phyloP scores from a whole-genome alignment of 257 asterid genomes.

The Scutellaria baicalensis region DNA sequence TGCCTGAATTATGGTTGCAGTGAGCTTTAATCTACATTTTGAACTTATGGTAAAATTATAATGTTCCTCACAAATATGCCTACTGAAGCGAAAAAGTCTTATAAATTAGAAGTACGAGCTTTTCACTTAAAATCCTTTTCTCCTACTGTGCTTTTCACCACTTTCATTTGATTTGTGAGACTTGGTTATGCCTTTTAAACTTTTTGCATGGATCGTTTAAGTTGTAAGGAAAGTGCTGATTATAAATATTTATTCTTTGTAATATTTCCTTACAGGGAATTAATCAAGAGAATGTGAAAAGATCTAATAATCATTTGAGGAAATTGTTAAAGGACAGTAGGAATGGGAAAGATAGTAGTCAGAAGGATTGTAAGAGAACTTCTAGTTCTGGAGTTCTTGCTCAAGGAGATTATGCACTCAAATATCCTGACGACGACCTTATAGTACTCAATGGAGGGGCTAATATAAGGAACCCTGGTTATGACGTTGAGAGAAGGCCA shows the following conservation, averaged over 20 bases:
- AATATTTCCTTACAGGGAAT: constrained; percentile 36
- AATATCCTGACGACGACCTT: constrained; percentile 12
- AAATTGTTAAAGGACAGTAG: constrained; percentile 21
- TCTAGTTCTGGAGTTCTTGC: constrained; percentile 22
- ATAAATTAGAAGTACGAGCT: no score
- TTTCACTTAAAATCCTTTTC: background rate
- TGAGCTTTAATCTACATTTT: background rate
- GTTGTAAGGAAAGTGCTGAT: constrained; percentile 9
- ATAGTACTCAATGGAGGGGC: constrained; percentile 7
- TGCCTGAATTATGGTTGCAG: background rate
- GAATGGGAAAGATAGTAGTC: constrained; percentile 30
- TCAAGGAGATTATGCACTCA: constrained; percentile 28
- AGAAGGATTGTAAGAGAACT: constrained; percentile 21
- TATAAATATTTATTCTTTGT: background rate
- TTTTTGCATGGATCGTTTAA: constrained; percentile 18
- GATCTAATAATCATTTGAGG: constrained; percentile 13
- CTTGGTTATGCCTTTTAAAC: constrained; percentile 32
- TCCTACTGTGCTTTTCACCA: constrained; percentile 57
- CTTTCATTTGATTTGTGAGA: constrained; percentile 73
- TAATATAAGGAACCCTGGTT: constrained; percentile 19
- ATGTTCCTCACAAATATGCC: no score
- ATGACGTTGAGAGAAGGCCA: constrained; percentile 26
- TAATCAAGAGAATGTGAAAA: constrained; percentile 18
- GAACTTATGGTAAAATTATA: background rate
- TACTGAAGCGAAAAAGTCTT: constrained; percentile 2